These are phyloP conservation scores for Theobroma grandiflorum DNA, from an alignment of 441 rosid genomes.

Conservation along the genomic window DNA sequence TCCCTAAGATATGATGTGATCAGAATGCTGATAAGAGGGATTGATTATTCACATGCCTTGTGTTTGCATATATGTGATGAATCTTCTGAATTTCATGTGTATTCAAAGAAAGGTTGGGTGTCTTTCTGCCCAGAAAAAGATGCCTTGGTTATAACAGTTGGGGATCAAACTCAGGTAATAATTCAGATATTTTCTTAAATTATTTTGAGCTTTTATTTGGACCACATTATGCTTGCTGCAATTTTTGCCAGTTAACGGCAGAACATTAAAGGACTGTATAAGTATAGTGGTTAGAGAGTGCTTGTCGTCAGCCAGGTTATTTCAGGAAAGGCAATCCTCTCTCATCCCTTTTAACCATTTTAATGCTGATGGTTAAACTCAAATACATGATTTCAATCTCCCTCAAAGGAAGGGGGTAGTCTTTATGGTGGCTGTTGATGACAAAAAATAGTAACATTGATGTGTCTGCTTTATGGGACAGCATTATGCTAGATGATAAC, in stretches of 20 bases:
- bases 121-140: constrained; percentile 68
- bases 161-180: constrained; percentile 71
- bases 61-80: constrained; percentile 63
- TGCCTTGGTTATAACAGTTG: constrained; percentile 69
- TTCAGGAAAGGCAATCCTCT: background rate
- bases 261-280: background rate
- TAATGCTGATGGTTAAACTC: background rate
- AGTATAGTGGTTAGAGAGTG: too few species aligned
- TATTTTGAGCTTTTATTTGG: background rate
- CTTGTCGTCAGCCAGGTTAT: background rate
- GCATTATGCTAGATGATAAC: background rate
- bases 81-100: constrained; percentile 73
- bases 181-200: background rate
- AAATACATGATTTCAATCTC: background rate
- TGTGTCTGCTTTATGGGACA: constrained; percentile 20
- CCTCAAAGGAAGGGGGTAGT: background rate
- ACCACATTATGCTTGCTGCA: background rate
- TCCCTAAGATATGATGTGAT: constrained; percentile 68
- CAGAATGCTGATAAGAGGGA: constrained; percentile 76
- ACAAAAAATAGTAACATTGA: background rate
- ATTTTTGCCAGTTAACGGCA: background rate
- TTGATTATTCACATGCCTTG: constrained; percentile 73
- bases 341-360: background rate
- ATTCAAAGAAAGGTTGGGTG: constrained; percentile 87
- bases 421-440: constrained; percentile 8